These are phyloP conservation scores for Solanum corneliomulleri DNA, from an alignment of 257 asterid genomes.

Conservation along the genomic window DNA sequence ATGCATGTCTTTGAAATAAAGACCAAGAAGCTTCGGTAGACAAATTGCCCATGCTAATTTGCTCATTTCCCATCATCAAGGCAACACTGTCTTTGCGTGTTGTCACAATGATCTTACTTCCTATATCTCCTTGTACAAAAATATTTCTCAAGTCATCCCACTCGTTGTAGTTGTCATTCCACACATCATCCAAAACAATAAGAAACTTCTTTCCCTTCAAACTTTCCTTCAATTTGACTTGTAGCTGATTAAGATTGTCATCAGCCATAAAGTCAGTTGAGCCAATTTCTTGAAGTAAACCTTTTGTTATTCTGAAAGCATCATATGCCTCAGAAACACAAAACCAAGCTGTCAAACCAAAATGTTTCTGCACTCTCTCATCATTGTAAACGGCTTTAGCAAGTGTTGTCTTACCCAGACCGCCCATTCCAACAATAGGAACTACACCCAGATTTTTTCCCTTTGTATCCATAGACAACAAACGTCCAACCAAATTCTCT, in stretches of 20 bases:
- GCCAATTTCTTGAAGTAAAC: neutral
- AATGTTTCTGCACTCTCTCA: conserved; percentile 12
- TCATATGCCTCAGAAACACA: conserved; percentile 26
- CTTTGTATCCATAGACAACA: neutral
- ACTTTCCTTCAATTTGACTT: conserved; percentile 29
- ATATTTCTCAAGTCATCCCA: conserved; percentile 21
- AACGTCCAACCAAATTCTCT: neutral
- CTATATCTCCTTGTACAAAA: neutral
- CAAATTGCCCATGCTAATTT: neutral
- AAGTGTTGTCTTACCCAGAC: conserved; percentile 45
- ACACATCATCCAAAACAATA: conserved; percentile 42
- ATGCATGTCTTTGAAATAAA: neutral
- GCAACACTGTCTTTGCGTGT: conserved; percentile 38
- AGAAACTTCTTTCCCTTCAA: conserved; percentile 34
- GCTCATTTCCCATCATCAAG: conserved; percentile 10
- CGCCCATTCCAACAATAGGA: conserved; percentile 16
- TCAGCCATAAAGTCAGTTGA: neutral
- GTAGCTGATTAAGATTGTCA: conserved; percentile 35
- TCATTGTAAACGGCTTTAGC: conserved; percentile 43
- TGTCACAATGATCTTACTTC: conserved; percentile 5
- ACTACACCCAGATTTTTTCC: neutral
- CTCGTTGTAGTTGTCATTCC: conserved; percentile 28
- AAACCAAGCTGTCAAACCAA: conserved; percentile 34
- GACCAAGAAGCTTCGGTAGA: neutral
- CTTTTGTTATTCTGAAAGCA: neutral